phyloP scores from a whole-genome alignment of 441 rosid species.

The Breynia disticha region DNA sequence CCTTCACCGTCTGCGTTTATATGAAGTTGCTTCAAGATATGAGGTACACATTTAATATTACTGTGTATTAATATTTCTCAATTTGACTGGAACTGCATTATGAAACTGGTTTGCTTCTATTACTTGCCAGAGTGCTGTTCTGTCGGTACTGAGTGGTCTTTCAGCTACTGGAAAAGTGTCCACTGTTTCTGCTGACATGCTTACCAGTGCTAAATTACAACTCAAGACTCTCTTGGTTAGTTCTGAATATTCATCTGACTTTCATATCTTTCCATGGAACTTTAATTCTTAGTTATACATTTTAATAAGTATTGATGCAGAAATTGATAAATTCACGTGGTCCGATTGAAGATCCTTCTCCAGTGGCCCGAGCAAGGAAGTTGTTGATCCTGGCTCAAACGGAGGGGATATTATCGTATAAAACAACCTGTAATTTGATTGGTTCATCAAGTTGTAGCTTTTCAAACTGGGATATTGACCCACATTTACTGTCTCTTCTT shows the following conservation, averaged over 20 bases:
- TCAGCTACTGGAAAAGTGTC: constrained; percentile 32
- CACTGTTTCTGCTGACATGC: constrained; percentile 33
- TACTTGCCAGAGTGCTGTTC: constrained; percentile 57
- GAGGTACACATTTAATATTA: constrained; percentile 47
- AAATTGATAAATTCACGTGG: constrained; percentile 63
- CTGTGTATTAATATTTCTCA: constrained; percentile 2
- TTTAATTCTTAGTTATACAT: constrained; percentile 18
- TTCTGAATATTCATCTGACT: constrained; percentile 18
- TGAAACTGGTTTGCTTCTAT: constrained; percentile 17
- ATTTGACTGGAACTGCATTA: constrained; percentile 7
- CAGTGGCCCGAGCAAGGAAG: constrained; percentile 57
- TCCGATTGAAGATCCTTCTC: constrained; percentile 88
- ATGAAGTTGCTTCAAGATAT: constrained; percentile 85
- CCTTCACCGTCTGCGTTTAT: constrained; percentile 79
- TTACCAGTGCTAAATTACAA: constrained; percentile 54
- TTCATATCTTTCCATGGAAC: constrained; percentile 12
- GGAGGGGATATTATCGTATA: constrained; percentile 73
- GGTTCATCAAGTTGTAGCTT: constrained; percentile 67
- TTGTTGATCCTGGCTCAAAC: constrained; percentile 57
- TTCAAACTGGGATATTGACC: constrained; percentile 62
- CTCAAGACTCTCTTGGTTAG: constrained; percentile 81
- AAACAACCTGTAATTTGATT: constrained; percentile 63
- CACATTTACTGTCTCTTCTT: constrained; percentile 61
- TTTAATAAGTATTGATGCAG: constrained; percentile 51
- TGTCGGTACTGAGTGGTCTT: constrained; percentile 54